phyloP scores from a whole-genome alignment of 768 basidiomycete genomes.

The Pholiota microspora region DNA sequence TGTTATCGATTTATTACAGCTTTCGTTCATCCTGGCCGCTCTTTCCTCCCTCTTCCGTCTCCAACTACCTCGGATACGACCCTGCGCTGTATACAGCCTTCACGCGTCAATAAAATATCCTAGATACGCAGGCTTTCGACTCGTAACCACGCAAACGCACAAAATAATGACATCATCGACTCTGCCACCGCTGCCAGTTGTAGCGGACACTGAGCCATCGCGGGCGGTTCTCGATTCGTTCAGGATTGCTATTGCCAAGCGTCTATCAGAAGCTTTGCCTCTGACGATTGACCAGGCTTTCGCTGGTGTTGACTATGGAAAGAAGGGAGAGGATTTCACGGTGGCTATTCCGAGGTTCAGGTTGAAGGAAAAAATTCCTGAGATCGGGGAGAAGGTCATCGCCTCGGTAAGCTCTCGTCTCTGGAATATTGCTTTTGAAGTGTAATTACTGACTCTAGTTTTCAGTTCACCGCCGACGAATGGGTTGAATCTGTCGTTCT shows the following conservation, averaged over 20 bases:
- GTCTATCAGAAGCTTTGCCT: constrained; percentile 63
- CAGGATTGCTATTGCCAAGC: constrained; percentile 76
- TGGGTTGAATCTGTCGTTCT: constrained; percentile 69
- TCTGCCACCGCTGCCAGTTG: constrained; percentile 26
- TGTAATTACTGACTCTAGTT: too few relatives aligned
- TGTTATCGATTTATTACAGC: too few relatives aligned
- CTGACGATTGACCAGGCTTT: constrained; percentile 79
- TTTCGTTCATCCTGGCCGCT: too few relatives aligned
- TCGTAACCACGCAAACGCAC: too few relatives aligned
- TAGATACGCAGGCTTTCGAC: too few relatives aligned
- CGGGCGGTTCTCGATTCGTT: constrained; percentile 73
- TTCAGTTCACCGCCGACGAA: constrained; percentile 88
- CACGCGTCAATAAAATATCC: too few relatives aligned
- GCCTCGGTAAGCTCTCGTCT: constrained; percentile 54
- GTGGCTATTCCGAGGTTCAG: constrained; percentile 91
- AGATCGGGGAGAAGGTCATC: constrained; percentile 72
- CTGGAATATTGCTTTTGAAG: too few relatives aligned
- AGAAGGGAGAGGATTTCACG: constrained; percentile 92
- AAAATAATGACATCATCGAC: constrained; percentile 24
- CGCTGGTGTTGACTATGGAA: constrained; percentile 83
- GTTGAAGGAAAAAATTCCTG: constrained; percentile 79
- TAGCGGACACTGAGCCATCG: constrained; percentile 57
- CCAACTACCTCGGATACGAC: too few relatives aligned
- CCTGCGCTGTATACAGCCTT: too few relatives aligned
- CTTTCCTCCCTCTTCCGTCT: too few relatives aligned